Evolutionary conservation across 2,329 filamentous ascomycete genomes (phyloP).

Genomic region (Zymoseptoria passerinii): DNA sequence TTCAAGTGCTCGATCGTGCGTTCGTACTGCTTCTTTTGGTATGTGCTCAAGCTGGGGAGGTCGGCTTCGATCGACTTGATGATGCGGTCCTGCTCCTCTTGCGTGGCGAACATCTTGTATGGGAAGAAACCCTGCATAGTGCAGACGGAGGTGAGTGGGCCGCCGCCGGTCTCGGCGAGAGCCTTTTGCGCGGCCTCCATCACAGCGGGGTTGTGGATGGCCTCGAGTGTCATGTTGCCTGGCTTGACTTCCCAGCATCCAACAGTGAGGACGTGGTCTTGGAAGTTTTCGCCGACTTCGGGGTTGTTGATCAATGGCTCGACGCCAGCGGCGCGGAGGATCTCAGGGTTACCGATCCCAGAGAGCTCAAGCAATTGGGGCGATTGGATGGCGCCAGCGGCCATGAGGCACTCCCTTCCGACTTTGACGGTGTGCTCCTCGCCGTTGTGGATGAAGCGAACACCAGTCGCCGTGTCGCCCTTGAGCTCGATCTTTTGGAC

Average conservation of each 20-base stretch:
- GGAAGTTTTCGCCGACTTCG: conserved; percentile 43
- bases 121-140: conserved; percentile 31
- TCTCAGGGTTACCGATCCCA: conserved; percentile 45
- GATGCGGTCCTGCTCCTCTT: conserved; percentile 27
- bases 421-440: conserved; percentile 29
- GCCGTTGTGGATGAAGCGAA: conserved; percentile 36
- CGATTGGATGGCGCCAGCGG: conserved; percentile 50
- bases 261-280: conserved; percentile 36
- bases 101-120: conserved; percentile 22
- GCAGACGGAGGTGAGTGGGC: conserved; percentile 26
- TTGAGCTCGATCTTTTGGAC: conserved; percentile 42
- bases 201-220: conserved; percentile 25
- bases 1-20: conserved; percentile 29
- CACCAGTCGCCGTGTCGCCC: conserved; percentile 33
- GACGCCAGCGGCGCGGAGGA: conserved; percentile 34
- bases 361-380: conserved; percentile 55
- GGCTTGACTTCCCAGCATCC: conserved; percentile 22
- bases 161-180: conserved; percentile 25
- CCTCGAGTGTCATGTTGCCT: conserved; percentile 23
- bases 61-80: conserved; percentile 26
- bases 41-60: conserved; percentile 22
- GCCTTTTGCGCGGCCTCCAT: conserved; percentile 29
- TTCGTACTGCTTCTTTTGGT: conserved; percentile 31
- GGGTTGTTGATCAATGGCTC: conserved; percentile 36
- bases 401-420: conserved; percentile 48